A percentile compares a stretch with the other conserved stretches of the same genome.
Conservation (phyloP, 257 asterid genomes). For the Gentiana dahurica region DNA sequence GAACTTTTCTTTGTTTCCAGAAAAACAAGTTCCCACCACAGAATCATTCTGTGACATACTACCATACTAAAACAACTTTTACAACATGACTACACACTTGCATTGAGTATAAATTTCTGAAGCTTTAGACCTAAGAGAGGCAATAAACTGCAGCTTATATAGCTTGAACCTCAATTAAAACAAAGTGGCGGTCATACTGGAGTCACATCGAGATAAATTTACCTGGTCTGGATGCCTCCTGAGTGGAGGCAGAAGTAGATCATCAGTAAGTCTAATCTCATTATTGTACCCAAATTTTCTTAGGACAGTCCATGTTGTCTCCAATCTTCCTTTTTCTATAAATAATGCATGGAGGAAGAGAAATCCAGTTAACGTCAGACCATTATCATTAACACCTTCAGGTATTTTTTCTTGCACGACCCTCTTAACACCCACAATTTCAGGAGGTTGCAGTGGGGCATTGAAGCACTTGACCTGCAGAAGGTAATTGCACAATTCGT, state of each 20-base stretch:
- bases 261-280: slow-evolving; percentile 83
- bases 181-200: not conserved
- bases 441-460: slow-evolving; percentile 92
- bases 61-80: no score
- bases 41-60: no score
- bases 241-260: slow-evolving; percentile 72
- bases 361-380: slow-evolving; percentile 96
- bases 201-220: slow-evolving; percentile 5
- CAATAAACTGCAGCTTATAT: no score
- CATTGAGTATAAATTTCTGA: no score
- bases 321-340: slow-evolving; percentile 89
- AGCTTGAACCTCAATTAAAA: not conserved
- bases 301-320: slow-evolving; percentile 96
- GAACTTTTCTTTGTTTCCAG: no score
- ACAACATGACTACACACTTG: no score
- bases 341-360: slow-evolving; percentile 94
- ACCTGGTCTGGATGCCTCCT: slow-evolving; percentile 92
- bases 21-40: no score
- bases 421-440: slow-evolving; percentile 85
- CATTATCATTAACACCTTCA: slow-evolving; percentile 79
- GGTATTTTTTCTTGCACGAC: slow-evolving; percentile 89
- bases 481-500: not conserved
- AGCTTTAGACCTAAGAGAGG: no score
- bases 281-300: slow-evolving; percentile 95
- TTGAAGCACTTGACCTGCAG: slow-evolving; percentile 89